These are phyloP conservation scores for Anisodus acutangulus DNA, from an alignment of 257 asterid species.

Conservation along the genomic window DNA sequence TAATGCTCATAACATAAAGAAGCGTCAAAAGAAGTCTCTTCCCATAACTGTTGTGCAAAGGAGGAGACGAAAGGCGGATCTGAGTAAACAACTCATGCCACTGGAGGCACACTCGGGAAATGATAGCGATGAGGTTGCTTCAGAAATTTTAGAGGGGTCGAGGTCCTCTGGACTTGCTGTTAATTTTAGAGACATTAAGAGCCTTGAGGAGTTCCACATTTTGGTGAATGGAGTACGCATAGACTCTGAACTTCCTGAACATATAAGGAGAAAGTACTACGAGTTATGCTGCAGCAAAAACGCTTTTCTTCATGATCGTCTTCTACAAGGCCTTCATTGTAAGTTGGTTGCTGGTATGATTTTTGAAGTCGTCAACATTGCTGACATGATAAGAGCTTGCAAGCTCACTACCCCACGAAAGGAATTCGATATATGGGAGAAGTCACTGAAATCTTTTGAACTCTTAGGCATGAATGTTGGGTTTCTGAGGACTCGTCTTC, in stretches of 20 bases:
- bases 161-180: constrained; percentile 43
- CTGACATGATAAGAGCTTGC: constrained; percentile 56
- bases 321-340: constrained; percentile 62
- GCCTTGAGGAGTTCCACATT: constrained; percentile 63
- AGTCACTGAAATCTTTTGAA: constrained; percentile 70
- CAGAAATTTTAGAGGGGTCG: constrained; percentile 69
- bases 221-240: constrained; percentile 62
- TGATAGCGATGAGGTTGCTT: constrained; percentile 72
- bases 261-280: constrained; percentile 53
- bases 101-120: constrained; percentile 66
- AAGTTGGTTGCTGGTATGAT: constrained; percentile 70
- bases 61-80: constrained; percentile 46
- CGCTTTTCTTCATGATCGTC: constrained; percentile 58
- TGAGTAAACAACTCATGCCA: constrained; percentile 36
- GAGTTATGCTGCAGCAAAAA: constrained; percentile 63
- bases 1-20: constrained; percentile 45
- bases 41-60: constrained; percentile 52
- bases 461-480: constrained; percentile 70
- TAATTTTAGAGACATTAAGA: constrained; percentile 53
- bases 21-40: constrained; percentile 60
- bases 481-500: constrained; percentile 59
- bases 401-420: constrained; percentile 52
- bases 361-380: constrained; percentile 52
- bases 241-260: constrained; percentile 66
- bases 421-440: constrained; percentile 75